A percentile compares a stretch with the other conserved stretches of the same genome.
phyloP scores from a whole-genome alignment of 1,139 yeast species.

The Yamadazyma spencermartinsiae region DNA sequence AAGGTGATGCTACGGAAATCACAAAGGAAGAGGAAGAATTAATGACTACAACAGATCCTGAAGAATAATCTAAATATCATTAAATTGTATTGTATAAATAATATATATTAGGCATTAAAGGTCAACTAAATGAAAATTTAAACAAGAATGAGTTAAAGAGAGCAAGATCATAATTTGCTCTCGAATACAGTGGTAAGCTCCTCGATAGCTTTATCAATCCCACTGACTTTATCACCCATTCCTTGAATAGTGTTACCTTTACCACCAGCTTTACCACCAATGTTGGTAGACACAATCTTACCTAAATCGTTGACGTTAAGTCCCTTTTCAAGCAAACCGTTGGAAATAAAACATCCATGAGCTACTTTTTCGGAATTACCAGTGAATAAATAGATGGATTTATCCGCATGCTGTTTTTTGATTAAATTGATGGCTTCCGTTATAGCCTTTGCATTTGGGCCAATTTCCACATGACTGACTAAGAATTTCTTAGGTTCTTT shows the following conservation, averaged over 20 bases:
- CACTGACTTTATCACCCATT: conserved; percentile 81
- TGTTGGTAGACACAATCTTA: conserved; percentile 60
- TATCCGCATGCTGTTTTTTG: conserved; percentile 74
- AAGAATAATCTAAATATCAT: conserved; percentile 1
- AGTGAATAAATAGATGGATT: conserved; percentile 80
- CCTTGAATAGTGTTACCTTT: conserved; percentile 97
- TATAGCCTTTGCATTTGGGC: conserved; percentile 90
- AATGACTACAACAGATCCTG: conserved; percentile 19
- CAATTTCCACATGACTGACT: conserved; percentile 67
- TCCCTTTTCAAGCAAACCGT: conserved; percentile 69
- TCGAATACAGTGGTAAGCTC: conserved; percentile 61
- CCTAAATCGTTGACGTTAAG: conserved; percentile 78
- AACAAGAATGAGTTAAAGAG: not conserved
- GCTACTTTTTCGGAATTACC: conserved; percentile 82
- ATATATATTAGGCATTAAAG: conserved; percentile 4
- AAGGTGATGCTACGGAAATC: conserved; percentile 54
- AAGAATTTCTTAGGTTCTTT: conserved; percentile 50
- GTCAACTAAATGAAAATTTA: not conserved
- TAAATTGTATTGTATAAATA: not conserved
- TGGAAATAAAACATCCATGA: conserved; percentile 88
- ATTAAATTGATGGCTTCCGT: conserved; percentile 87
- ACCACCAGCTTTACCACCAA: conserved; percentile 99
- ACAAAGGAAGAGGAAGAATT: conserved; percentile 54
- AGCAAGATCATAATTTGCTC: conserved; percentile 47
- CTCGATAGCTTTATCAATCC: conserved; percentile 69